Percentiles rank a stretch among this genome's conserved stretches.
phyloP scores from a whole-genome alignment of 345 rosid species.

The Eucalyptus guilfoylei region DNA sequence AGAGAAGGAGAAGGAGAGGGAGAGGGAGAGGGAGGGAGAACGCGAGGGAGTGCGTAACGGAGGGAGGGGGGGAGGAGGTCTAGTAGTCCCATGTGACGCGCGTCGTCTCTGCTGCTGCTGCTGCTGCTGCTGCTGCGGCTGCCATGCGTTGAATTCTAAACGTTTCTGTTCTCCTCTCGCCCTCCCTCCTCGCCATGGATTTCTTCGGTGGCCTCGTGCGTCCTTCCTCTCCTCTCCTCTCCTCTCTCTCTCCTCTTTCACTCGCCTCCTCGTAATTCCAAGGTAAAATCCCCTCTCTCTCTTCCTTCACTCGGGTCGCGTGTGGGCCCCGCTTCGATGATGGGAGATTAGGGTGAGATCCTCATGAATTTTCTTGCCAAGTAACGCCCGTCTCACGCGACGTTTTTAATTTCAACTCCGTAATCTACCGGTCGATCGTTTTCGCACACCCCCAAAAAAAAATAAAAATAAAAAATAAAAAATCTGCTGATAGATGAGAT shows the following conservation, averaged over 20 bases:
- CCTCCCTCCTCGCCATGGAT: not conserved
- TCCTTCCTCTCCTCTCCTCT: not conserved
- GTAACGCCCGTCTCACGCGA: not conserved
- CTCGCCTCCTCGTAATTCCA: not conserved
- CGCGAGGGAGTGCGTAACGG: not conserved
- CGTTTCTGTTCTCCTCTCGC: not conserved
- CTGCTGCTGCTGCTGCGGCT: not conserved
- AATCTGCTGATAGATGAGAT: too few relatives aligned
- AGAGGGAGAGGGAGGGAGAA: not conserved
- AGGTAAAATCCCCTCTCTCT: not conserved
- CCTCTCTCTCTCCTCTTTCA: not conserved
- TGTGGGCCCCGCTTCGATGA: not conserved
- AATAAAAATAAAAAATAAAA: fast-evolving
- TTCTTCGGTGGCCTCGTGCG: not conserved
- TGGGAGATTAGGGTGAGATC: not conserved
- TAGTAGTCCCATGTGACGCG: not conserved
- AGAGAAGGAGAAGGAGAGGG: not conserved
- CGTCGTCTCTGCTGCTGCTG: not conserved
- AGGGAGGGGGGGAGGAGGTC: not conserved
- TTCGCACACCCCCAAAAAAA: too few relatives aligned
- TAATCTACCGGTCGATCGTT: not conserved
- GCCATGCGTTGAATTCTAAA: not conserved
- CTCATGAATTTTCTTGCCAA: not conserved
- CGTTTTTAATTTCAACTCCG: not conserved
- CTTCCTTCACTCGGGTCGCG: not conserved